Conservation (phyloP, 208 protist species). For the Giardia muris region DNA sequence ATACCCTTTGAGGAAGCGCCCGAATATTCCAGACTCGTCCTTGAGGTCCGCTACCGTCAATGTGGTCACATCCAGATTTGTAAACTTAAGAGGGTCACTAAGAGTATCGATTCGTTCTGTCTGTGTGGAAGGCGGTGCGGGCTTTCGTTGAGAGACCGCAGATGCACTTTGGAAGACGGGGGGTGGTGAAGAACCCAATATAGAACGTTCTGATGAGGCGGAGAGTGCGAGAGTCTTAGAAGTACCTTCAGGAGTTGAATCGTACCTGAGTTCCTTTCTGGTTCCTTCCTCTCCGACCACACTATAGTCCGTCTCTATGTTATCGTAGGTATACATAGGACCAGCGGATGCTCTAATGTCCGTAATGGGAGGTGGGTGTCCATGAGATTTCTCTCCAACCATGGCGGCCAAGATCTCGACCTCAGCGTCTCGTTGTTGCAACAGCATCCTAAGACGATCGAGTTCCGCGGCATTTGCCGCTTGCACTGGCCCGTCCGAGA, state of each 20-base stretch:
- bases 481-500: not conserved
- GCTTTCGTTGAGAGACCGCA: not conserved
- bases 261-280: not conserved
- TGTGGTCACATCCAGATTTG: not conserved
- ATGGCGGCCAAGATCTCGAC: constrained; percentile 23
- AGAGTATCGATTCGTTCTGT: not conserved
- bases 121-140: not conserved
- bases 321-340: constrained; percentile 23
- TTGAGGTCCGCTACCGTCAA: not conserved
- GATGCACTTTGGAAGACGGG: not conserved
- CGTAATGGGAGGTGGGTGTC: not conserved
- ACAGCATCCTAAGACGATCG: not conserved
- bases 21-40: not conserved
- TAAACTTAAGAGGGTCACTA: not conserved
- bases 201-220: too few species aligned
- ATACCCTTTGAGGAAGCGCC: not conserved
- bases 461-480: not conserved
- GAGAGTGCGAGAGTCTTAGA: not conserved
- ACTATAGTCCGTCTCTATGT: not conserved
- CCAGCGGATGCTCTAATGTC: too few species aligned
- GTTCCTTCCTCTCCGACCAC: too few species aligned
- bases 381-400: not conserved
- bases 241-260: not conserved
- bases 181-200: not conserved
- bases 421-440: constrained; percentile 28